Evolutionary conservation across 495 filamentous ascomycete genomes (phyloP).

Genomic region (Xylaria venustula): DNA sequence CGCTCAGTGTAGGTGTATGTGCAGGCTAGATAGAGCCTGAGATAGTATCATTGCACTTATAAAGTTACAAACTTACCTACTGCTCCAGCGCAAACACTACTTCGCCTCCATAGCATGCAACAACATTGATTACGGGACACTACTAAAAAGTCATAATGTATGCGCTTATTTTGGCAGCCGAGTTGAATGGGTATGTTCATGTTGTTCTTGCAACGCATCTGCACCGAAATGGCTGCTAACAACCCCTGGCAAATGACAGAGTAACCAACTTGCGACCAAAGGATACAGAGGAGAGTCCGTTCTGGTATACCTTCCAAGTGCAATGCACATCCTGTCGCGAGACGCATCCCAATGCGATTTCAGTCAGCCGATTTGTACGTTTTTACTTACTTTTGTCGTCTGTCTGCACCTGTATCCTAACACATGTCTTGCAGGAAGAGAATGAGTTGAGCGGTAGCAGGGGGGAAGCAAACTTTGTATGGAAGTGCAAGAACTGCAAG

Average conservation of each 20-base stretch:
- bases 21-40: no score
- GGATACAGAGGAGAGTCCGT: slow-evolving; percentile 76
- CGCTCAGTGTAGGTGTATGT: no score
- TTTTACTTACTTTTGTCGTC: slow-evolving; percentile 5
- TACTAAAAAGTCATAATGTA: slow-evolving; percentile 58
- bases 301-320: slow-evolving; percentile 95
- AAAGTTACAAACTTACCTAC: no score
- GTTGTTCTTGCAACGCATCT: slow-evolving; percentile 3
- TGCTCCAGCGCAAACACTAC: neutral
- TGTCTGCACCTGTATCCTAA: neutral
- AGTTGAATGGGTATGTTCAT: slow-evolving; percentile 62
- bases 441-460: slow-evolving; percentile 87
- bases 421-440: slow-evolving; percentile 60
- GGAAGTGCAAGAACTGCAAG: slow-evolving; percentile 92
- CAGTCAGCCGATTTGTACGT: slow-evolving; percentile 84
- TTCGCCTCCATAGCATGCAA: neutral
- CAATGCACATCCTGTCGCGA: slow-evolving; percentile 95
- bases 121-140: neutral
- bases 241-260: slow-evolving; percentile 44
- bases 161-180: slow-evolving; percentile 74
- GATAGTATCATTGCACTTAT: no score
- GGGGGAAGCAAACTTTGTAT: slow-evolving; percentile 97
- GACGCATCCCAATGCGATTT: slow-evolving; percentile 82
- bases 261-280: slow-evolving; percentile 84
- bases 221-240: slow-evolving; percentile 23